These are phyloP conservation scores for Porpolomopsis calyptriformis DNA, from an alignment of 768 basidiomycete species.

Conservation along the genomic window DNA sequence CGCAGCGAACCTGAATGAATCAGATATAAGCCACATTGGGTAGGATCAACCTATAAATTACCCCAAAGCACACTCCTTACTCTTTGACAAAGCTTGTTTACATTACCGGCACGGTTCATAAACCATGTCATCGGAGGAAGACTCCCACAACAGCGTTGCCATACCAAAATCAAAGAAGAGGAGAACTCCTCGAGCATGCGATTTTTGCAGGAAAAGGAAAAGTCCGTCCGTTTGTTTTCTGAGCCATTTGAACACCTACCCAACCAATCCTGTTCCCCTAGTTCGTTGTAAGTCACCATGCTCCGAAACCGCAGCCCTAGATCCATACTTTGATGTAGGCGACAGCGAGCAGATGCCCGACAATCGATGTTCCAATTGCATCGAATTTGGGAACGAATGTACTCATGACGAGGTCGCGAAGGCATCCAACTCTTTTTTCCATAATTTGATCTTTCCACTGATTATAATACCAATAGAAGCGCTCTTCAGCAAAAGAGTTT, in stretches of 20 bases:
- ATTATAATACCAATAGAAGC: not conserved
- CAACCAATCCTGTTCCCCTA: slow-evolving; percentile 8
- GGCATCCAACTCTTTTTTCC: slow-evolving; percentile 27
- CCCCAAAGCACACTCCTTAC: too few relatives aligned
- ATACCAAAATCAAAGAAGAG: slow-evolving; percentile 34
- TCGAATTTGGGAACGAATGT: slow-evolving; percentile 48
- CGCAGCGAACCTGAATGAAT: too few relatives aligned
- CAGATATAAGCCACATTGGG: too few relatives aligned
- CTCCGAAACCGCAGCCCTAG: not conserved
- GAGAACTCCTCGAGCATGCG: slow-evolving; percentile 57
- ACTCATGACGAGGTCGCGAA: slow-evolving; percentile 63
- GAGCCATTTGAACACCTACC: not conserved
- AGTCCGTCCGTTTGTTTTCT: slow-evolving; percentile 26
- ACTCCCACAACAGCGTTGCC: not conserved
- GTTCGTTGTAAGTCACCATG: slow-evolving; percentile 31
- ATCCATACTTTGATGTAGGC: slow-evolving; percentile 1
- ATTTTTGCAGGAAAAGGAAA: slow-evolving; percentile 65
- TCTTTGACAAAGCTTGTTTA: too few relatives aligned
- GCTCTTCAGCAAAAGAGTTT: not conserved
- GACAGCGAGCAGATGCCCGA: slow-evolving; percentile 38
- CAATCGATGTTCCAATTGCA: slow-evolving; percentile 55
- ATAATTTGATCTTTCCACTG: not conserved
- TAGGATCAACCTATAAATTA: too few relatives aligned
- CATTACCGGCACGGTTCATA: not conserved
- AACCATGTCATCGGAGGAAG: slow-evolving; percentile 3